phyloP scores from a whole-genome alignment of 306 rosid species.

The Sicyos edulis region DNA sequence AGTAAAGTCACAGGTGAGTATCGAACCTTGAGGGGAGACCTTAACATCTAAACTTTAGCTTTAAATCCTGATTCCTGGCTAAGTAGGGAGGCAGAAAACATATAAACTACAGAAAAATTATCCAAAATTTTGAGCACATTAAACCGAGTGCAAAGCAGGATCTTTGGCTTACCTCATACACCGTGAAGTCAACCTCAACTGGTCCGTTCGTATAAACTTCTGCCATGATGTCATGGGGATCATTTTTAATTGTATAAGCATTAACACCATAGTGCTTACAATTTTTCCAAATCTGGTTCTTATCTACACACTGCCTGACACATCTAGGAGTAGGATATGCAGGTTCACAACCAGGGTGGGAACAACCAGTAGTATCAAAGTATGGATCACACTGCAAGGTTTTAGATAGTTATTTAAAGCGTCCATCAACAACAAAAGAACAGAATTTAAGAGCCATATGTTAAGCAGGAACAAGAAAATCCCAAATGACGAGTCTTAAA shows the following conservation, averaged over 20 bases:
- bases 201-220: constrained; percentile 90
- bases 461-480: constrained; percentile 6
- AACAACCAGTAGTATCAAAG: constrained; percentile 77
- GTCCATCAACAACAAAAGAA: constrained; percentile 2
- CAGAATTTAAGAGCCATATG: background rate
- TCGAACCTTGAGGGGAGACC: too few relatives aligned
- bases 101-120: background rate
- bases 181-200: constrained; percentile 83
- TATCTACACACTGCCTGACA: constrained; percentile 49
- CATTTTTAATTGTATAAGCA: constrained; percentile 51
- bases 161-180: constrained; percentile 61
- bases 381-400: constrained; percentile 84
- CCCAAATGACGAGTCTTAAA: background rate
- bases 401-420: background rate
- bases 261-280: constrained; percentile 68
- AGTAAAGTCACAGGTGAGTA: too few relatives aligned
- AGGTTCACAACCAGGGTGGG: constrained; percentile 99
- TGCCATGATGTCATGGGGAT: constrained; percentile 76
- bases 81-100: background rate
- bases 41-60: background rate
- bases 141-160: background rate
- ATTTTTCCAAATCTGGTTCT: constrained; percentile 65
- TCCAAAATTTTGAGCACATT: background rate
- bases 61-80: background rate
- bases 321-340: constrained; percentile 73